Evolutionary conservation across 257 asterid genomes (phyloP), one percentile per base, ranked within the genome.

Genomic region (Lavandula angustifolia): DNA sequence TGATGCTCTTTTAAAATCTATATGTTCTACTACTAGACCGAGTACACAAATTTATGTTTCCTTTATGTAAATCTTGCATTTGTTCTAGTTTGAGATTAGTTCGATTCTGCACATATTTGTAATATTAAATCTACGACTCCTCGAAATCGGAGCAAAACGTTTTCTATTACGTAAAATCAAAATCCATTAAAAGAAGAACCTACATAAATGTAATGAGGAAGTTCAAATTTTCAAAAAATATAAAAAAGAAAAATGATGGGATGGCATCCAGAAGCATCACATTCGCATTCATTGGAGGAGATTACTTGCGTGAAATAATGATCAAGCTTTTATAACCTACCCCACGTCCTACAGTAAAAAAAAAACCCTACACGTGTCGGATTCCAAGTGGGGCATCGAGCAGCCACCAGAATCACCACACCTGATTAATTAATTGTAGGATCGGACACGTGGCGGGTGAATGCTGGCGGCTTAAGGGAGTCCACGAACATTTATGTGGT

Each of bases 401-500:
- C 46, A 16, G 65, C 76, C 76, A 48, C 41, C 37, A 6, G 17
- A 60, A 38, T 48, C 3, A 48, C 40, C 33, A 43, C 38, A 49
- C 57, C 11, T 65, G 59, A 48, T 46, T 40, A 54, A 48, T 46
- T 40, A 54, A 47, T 18, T 7, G 3, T 0, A 1, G 9, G 13
- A 18, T 22, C 6, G 35, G 62, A 68, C 78, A 72, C 77, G 72
- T 72, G 81, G 51, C 62, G 16, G 6, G 64, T 49, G 29, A 22
- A 13, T 42, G 43, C 56, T 49, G 75, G 66, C 52, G 69, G 80
- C 66, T 46, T 33, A 56, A 52, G 72, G 46, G 31, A 52, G 66
- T 40, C 80, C 80, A 75, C 73, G 34, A 54, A 54, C 22, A 47
- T 29, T 47, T 51, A 13, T 66, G 76, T 50, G 66, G 66, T 64